Percentiles rank a stretch among this genome's conserved stretches.
Conservation (phyloP, 352 stramenopile species). For the Elongisporangium undulatum region DNA sequence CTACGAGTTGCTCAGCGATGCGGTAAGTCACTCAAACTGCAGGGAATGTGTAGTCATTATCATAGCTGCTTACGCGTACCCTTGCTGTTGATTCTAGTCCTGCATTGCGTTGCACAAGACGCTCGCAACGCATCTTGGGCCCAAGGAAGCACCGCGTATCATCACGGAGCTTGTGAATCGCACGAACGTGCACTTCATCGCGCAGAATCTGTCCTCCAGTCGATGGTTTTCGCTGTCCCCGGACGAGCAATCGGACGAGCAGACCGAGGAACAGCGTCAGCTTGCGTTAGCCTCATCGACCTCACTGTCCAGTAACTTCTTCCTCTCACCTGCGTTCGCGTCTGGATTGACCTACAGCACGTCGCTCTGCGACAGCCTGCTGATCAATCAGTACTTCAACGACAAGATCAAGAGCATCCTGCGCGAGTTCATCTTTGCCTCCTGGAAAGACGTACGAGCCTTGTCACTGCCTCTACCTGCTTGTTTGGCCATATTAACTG, state of each 20-base stretch:
- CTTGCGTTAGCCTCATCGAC: conserved; percentile 44
- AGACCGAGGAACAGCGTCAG: conserved; percentile 14
- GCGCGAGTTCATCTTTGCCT: conserved; percentile 82
- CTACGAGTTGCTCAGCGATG: conserved; percentile 71
- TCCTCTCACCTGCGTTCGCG: conserved; percentile 74
- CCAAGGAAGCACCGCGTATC: conserved; percentile 47
- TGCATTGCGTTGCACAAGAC: conserved; percentile 83
- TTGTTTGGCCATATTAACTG: conserved; percentile 3
- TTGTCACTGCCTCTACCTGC: not conserved
- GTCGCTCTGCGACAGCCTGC: conserved; percentile 78
- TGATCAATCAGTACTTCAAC: conserved; percentile 90
- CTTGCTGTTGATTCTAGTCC: conserved; percentile 26
- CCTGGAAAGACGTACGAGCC: conserved; percentile 49
- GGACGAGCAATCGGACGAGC: conserved; percentile 12
- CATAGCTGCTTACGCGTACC: conserved; percentile 4
- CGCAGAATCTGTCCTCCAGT: conserved; percentile 64
- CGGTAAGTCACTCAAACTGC: conserved; percentile 22
- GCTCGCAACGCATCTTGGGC: conserved; percentile 62
- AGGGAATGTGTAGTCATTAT: not conserved
- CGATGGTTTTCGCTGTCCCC: conserved; percentile 51
- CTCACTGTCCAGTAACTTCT: conserved; percentile 73
- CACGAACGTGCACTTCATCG: conserved; percentile 80
- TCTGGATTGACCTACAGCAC: conserved; percentile 84
- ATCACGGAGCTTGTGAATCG: conserved; percentile 81
- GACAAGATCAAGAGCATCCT: conserved; percentile 84